Conservation (phyloP, 306 rosid species). For the Inga leiocalycina region DNA sequence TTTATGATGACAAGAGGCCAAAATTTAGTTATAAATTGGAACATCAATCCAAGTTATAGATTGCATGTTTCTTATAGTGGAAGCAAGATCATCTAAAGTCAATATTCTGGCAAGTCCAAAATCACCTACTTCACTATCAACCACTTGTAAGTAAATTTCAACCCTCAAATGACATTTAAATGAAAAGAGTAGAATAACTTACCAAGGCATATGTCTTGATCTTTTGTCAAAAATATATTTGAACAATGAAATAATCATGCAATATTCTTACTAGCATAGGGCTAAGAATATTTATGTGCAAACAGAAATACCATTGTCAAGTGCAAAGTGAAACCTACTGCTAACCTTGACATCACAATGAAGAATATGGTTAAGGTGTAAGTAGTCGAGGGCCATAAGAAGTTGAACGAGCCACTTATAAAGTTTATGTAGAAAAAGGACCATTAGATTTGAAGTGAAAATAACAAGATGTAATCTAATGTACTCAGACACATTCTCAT, state of each 20-base stretch:
- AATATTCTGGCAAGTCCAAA: slow-evolving; percentile 94
- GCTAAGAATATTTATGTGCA: slow-evolving; percentile 5
- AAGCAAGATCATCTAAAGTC: slow-evolving; percentile 92
- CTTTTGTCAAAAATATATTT: slow-evolving; percentile 90
- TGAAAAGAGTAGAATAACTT: slow-evolving; percentile 36
- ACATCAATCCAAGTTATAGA: slow-evolving; percentile 11
- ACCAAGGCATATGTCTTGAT: slow-evolving; percentile 89
- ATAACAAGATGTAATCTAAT: slow-evolving; percentile 17
- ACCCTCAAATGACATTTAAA: neutral
- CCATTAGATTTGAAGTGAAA: slow-evolving; percentile 16
- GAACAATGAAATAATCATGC: slow-evolving; percentile 67
- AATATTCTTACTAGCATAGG: slow-evolving; percentile 40
- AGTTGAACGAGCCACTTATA: slow-evolving; percentile 96
- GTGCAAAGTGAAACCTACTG: slow-evolving; percentile 20
- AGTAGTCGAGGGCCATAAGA: slow-evolving; percentile 91
- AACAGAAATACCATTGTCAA: slow-evolving; percentile 31
- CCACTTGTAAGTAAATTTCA: slow-evolving; percentile 32
- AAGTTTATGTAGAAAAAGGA: slow-evolving; percentile 58
- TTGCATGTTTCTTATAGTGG: slow-evolving; percentile 63
- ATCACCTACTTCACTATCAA: slow-evolving; percentile 67
- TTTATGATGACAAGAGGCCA: slow-evolving; percentile 15
- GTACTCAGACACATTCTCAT: neutral
- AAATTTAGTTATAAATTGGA: slow-evolving; percentile 16
- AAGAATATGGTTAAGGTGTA: slow-evolving; percentile 87
- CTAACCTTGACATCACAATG: slow-evolving; percentile 96